These are phyloP conservation scores for Boletus patriciae DNA, from an alignment of 768 basidiomycete species.

Conservation along the genomic window DNA sequence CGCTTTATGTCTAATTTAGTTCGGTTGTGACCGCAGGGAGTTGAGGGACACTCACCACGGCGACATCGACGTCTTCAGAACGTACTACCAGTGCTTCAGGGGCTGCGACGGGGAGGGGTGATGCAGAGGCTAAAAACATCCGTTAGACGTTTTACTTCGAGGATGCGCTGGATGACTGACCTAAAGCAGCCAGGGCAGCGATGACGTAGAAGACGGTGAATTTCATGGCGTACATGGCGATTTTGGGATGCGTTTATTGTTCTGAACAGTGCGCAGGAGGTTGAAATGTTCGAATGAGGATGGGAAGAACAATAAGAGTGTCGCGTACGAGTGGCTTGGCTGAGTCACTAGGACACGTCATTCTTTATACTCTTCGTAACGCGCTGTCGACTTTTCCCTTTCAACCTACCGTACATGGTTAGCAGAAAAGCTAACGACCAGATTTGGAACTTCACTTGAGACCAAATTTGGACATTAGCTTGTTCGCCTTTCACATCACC, in stretches of 20 bases:
- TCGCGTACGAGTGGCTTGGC: slow-evolving; percentile 15
- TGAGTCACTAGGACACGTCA: slow-evolving; percentile 9
- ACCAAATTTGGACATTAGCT: slow-evolving; percentile 29
- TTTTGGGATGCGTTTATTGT: slow-evolving; percentile 33
- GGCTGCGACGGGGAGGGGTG: slow-evolving; percentile 24
- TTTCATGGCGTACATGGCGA: slow-evolving; percentile 28
- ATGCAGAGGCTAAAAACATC: slow-evolving; percentile 23
- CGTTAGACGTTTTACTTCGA: not conserved
- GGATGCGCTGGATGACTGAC: slow-evolving; percentile 13
- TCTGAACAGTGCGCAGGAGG: slow-evolving; percentile 7
- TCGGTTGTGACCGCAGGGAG: not conserved
- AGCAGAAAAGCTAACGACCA: slow-evolving; percentile 17
- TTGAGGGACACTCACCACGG: slow-evolving; percentile 14
- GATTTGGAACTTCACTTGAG: slow-evolving; percentile 24
- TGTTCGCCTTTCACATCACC: slow-evolving; percentile 19
- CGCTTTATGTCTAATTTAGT: slow-evolving; percentile 12
- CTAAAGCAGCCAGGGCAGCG: slow-evolving; percentile 24
- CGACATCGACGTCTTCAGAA: slow-evolving; percentile 4
- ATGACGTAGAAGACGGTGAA: slow-evolving; percentile 32
- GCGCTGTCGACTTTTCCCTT: slow-evolving; percentile 13
- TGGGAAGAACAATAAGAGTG: slow-evolving; percentile 35
- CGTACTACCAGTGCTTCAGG: slow-evolving; percentile 3
- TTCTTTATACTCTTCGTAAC: slow-evolving; percentile 28
- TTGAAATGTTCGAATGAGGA: not conserved
- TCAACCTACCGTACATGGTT: slow-evolving; percentile 30